Percentiles rank a stretch among this genome's conserved stretches.
These are phyloP conservation scores for Venustampulla echinocandica DNA, from an alignment of 495 filamentous ascomycete species.

Conservation along the genomic window DNA sequence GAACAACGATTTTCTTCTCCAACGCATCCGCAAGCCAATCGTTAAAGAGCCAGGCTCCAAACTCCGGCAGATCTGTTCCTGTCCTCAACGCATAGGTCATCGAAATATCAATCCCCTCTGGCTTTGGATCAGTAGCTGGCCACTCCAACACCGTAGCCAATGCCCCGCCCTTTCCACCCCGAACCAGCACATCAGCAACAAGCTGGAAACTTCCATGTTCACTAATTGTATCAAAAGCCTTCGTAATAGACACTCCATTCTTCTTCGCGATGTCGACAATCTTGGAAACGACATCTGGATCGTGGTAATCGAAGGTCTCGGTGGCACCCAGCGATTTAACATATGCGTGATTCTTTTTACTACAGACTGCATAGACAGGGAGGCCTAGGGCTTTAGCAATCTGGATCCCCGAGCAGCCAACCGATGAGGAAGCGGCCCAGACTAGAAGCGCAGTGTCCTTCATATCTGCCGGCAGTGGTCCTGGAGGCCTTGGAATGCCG, in stretches of 20 bases:
- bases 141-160: slow-evolving; percentile 32
- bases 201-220: slow-evolving; percentile 11
- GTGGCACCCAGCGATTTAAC: slow-evolving; percentile 39
- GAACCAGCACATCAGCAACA: slow-evolving; percentile 16
- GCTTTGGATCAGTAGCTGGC: slow-evolving; percentile 24
- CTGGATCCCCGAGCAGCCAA: slow-evolving; percentile 36
- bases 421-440: slow-evolving; percentile 42
- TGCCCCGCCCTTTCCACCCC: slow-evolving; percentile 27
- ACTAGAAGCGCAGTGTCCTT: slow-evolving; percentile 23
- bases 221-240: slow-evolving; percentile 36
- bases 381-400: slow-evolving; percentile 33
- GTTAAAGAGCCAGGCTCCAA: slow-evolving; percentile 33
- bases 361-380: slow-evolving; percentile 41
- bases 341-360: slow-evolving; percentile 34
- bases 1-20: slow-evolving; percentile 31
- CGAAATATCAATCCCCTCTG: slow-evolving; percentile 33
- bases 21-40: slow-evolving; percentile 35
- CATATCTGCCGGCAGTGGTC: neutral
- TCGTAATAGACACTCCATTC: slow-evolving; percentile 32
- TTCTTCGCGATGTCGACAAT: slow-evolving; percentile 35
- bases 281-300: slow-evolving; percentile 31
- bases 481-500: slow-evolving; percentile 16
- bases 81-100: slow-evolving; percentile 30
- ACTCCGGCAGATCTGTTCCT: slow-evolving; percentile 28
- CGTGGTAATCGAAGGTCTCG: slow-evolving; percentile 43